A percentile compares a stretch with the other conserved stretches of the same genome.
Evolutionary conservation across 768 basidiomycete genomes (phyloP).

Genomic region (Psilocybe tampanensis): DNA sequence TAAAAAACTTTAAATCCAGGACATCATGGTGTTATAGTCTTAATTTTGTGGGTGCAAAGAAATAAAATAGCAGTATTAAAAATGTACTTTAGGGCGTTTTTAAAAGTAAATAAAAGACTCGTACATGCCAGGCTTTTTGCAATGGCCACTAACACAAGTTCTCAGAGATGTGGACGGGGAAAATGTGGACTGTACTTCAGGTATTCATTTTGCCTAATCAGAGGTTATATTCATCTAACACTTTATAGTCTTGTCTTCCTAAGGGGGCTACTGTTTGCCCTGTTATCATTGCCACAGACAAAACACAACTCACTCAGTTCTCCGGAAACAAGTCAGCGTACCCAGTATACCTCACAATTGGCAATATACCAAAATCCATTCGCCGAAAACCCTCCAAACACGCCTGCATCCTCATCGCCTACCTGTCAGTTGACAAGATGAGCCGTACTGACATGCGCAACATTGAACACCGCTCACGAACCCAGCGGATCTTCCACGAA

Average conservation of each 20-base stretch:
- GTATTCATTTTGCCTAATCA: slow-evolving; percentile 16
- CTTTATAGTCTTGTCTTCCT: slow-evolving; percentile 17
- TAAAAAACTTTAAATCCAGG: no score
- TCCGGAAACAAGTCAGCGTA: slow-evolving; percentile 38
- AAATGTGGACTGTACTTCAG: slow-evolving; percentile 40
- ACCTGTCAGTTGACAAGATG: slow-evolving; percentile 40
- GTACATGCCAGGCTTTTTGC: no score
- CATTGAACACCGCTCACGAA: slow-evolving; percentile 8
- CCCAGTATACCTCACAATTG: slow-evolving; percentile 46
- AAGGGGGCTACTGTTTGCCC: slow-evolving; percentile 30
- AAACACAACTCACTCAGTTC: slow-evolving; percentile 38
- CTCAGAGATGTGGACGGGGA: slow-evolving; percentile 21
- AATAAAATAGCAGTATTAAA: no score
- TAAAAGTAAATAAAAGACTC: no score
- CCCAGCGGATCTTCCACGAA: slow-evolving; percentile 37
- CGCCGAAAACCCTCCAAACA: slow-evolving; percentile 33
- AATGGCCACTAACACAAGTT: no score
- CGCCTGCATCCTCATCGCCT: slow-evolving; percentile 39
- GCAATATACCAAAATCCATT: slow-evolving; percentile 36
- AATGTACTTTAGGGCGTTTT: no score
- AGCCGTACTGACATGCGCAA: slow-evolving; percentile 9
- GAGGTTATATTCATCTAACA: slow-evolving; percentile 1
- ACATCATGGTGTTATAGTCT: no score
- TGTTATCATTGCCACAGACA: slow-evolving; percentile 38
- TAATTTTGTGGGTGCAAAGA: no score